A percentile compares a stretch with the other conserved stretches of the same genome.
phyloP scores from a whole-genome alignment of 75 land plant species.

The Adiantum capillusveneris region DNA sequence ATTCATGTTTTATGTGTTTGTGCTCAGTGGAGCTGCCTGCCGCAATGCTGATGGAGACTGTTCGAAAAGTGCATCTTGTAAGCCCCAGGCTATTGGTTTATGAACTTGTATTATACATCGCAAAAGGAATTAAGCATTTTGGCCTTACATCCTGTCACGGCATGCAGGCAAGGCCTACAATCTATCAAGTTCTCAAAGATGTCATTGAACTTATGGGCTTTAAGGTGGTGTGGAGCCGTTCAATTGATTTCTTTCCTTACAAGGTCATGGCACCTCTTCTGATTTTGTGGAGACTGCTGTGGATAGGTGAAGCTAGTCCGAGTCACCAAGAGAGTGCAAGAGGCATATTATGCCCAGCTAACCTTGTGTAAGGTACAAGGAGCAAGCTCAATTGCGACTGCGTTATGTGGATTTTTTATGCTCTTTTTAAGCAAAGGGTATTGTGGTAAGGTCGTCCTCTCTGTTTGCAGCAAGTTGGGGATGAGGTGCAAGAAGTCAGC shows the following conservation, averaged over 20 bases:
- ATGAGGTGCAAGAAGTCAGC: constrained; percentile 44
- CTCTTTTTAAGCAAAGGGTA: background rate
- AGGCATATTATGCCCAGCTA: constrained; percentile 78
- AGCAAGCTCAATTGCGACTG: background rate
- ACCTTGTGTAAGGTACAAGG: constrained; percentile 55
- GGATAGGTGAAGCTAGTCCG: constrained; percentile 71
- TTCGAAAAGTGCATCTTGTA: constrained; percentile 78
- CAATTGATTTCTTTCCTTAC: too few relatives aligned
- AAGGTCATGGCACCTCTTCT: too few relatives aligned
- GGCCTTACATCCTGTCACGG: too few relatives aligned
- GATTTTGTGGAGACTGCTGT: background rate
- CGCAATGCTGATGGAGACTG: constrained; percentile 81
- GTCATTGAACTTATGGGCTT: constrained; percentile 93
- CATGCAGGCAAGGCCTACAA: constrained; percentile 77
- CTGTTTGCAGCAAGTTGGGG: constrained; percentile 36
- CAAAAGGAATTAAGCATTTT: background rate
- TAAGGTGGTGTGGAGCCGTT: constrained; percentile 23
- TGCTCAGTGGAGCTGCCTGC: constrained; percentile 76
- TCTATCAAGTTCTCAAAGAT: constrained; percentile 74
- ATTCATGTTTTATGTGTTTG: background rate
- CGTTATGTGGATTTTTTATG: background rate
- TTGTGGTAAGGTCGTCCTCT: background rate
- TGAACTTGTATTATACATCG: background rate
- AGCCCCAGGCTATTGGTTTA: constrained; percentile 6
- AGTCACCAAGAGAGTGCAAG: constrained; percentile 78